These are phyloP conservation scores for Phialocephala sp. DNA, from an alignment of 2,329 filamentous ascomycete species.

Conservation along the genomic window DNA sequence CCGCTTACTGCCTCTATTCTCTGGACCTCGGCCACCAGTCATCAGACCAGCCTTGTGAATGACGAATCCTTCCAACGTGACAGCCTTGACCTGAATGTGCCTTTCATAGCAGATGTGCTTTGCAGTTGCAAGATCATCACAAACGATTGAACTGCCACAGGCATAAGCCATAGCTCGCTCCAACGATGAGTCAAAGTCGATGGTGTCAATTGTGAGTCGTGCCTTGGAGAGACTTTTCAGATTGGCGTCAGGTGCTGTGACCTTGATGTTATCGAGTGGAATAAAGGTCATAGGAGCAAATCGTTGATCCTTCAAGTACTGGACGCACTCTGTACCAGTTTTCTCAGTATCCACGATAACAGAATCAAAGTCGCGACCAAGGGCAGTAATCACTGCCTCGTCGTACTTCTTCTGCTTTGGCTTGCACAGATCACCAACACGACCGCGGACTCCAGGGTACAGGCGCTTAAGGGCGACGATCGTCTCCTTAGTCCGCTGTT, in stretches of 20 bases:
- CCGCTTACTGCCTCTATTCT: conserved; percentile 75
- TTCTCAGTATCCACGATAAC: conserved; percentile 96
- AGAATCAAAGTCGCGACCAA: conserved; percentile 92
- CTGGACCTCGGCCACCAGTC: conserved; percentile 87
- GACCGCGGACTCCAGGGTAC: conserved; percentile 88
- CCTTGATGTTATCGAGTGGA: conserved; percentile 95
- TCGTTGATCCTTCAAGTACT: conserved; percentile 90
- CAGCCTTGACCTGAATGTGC: conserved; percentile 86
- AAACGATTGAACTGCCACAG: conserved; percentile 93
- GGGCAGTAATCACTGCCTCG: conserved; percentile 88
- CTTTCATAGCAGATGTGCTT: conserved; percentile 88
- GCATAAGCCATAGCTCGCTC: conserved; percentile 94
- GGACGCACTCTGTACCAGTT: conserved; percentile 90
- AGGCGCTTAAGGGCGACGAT: conserved; percentile 87
- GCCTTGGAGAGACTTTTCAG: conserved; percentile 88
- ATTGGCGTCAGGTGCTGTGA: conserved; percentile 86
- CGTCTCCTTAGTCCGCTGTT: conserved; percentile 79
- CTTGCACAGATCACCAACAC: conserved; percentile 89
- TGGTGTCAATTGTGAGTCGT: conserved; percentile 91
- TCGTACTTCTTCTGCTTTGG: conserved; percentile 98
- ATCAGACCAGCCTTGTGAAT: conserved; percentile 97
- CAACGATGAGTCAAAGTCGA: conserved; percentile 87
- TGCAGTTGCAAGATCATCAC: conserved; percentile 83
- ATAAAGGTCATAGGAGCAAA: conserved; percentile 91
- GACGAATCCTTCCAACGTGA: conserved; percentile 92